Percentiles rank a stretch among this genome's conserved stretches.
Evolutionary conservation across 2,329 filamentous ascomycete genomes (phyloP).

Genomic region (Incumbomyces delicatus): DNA sequence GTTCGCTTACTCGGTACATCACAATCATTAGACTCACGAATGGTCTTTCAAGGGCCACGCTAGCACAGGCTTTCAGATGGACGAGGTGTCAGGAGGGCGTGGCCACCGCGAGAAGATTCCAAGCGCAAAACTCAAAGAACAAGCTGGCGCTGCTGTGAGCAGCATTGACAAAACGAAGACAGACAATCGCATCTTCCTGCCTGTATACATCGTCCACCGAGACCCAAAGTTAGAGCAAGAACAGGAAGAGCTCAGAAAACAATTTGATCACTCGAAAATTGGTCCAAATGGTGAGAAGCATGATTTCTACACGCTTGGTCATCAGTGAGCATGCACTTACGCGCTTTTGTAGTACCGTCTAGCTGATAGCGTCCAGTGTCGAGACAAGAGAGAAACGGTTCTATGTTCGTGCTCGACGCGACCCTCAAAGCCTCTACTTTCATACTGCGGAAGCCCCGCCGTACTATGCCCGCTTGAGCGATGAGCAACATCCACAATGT

Average conservation of each 20-base stretch:
- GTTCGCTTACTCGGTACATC: too few species aligned
- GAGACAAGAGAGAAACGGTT: slow-evolving; percentile 21
- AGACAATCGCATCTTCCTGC: slow-evolving; percentile 14
- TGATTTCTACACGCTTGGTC: slow-evolving; percentile 20
- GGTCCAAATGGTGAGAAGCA: slow-evolving; percentile 16
- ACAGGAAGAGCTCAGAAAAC: slow-evolving; percentile 20
- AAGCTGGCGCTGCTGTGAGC: slow-evolving; percentile 8
- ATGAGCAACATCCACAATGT: slow-evolving; percentile 56
- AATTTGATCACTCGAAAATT: slow-evolving; percentile 18
- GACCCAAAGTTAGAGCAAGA: slow-evolving; percentile 20
- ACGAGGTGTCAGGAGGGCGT: slow-evolving; percentile 17
- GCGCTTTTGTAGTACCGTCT: neutral
- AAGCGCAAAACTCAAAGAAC: slow-evolving; percentile 20
- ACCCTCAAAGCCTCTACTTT: slow-evolving; percentile 19
- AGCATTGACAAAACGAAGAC: slow-evolving; percentile 16
- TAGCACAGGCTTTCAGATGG: slow-evolving; percentile 9
- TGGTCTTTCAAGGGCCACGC: too few species aligned
- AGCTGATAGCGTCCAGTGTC: slow-evolving; percentile 12
- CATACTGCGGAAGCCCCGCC: slow-evolving; percentile 65
- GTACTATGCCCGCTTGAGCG: slow-evolving; percentile 75
- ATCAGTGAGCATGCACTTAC: slow-evolving; percentile 13
- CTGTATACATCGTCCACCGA: slow-evolving; percentile 19
- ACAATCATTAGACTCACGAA: too few species aligned
- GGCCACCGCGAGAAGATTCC: slow-evolving; percentile 21
- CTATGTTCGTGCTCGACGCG: slow-evolving; percentile 20